Percentiles rank a stretch among this genome's conserved stretches.
Conservation (phyloP, 2,329 filamentous ascomycete genomes). For the Aureobasidium sp. region DNA sequence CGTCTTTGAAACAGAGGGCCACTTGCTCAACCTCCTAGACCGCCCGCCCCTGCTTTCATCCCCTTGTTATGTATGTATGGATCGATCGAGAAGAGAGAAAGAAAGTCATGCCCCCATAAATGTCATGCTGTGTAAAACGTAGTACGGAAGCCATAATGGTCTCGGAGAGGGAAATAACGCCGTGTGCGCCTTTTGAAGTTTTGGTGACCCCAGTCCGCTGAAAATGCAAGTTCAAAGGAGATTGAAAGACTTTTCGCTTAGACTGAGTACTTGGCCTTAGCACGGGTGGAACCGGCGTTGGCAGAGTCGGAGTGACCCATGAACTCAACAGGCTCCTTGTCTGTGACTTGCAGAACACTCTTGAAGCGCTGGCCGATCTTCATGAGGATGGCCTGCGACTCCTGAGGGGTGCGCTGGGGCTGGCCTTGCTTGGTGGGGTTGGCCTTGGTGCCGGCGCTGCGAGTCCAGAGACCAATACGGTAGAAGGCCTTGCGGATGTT, state of each 20-base stretch:
- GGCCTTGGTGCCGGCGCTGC: conserved; percentile 74
- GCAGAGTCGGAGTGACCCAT: conserved; percentile 93
- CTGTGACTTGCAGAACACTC: conserved; percentile 72
- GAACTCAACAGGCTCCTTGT: conserved; percentile 78
- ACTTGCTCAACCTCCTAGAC: conserved; percentile 25
- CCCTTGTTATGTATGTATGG: background rate
- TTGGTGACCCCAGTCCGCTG: background rate
- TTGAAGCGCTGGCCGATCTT: conserved; percentile 88
- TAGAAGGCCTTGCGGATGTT: conserved; percentile 98
- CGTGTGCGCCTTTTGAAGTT: background rate
- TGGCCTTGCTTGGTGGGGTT: conserved; percentile 40
- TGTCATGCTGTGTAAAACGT: background rate
- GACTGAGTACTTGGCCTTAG: conserved; percentile 86
- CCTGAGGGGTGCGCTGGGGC: conserved; percentile 64
- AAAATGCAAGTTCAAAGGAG: conserved; percentile 3
- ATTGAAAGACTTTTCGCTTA: conserved; percentile 35
- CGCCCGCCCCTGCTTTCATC: background rate
- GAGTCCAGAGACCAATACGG: conserved; percentile 95
- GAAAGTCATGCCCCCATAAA: conserved; percentile 6
- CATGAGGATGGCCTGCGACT: conserved; percentile 76
- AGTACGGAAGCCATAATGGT: background rate
- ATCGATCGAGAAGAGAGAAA: background rate
- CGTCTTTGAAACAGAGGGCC: conserved; percentile 20
- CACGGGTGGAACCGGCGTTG: conserved; percentile 84
- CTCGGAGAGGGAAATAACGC: background rate